Evolutionary conservation across 2,329 filamentous ascomycete species (phyloP).

Genomic region (Metarhizium brunneum): DNA sequence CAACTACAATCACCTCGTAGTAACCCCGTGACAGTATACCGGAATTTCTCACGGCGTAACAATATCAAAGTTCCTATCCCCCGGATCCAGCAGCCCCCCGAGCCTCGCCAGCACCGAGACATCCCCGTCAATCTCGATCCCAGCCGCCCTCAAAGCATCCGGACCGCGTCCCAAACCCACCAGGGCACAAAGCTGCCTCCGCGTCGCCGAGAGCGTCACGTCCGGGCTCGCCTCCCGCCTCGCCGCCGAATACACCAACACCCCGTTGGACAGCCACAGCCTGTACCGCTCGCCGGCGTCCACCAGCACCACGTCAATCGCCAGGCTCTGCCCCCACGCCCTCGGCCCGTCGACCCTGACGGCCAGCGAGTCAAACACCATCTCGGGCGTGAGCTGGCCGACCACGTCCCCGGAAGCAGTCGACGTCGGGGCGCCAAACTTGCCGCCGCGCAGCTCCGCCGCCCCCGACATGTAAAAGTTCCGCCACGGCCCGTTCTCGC

Average conservation of each 20-base stretch:
- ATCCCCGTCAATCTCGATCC: background rate
- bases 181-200: constrained; percentile 3
- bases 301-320: constrained; percentile 2
- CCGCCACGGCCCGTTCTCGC: constrained; percentile 30
- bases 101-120: background rate
- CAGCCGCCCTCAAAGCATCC: background rate
- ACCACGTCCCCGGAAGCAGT: constrained; percentile 1
- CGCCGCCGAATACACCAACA: constrained; percentile 2
- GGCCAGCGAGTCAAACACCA: constrained; percentile 5
- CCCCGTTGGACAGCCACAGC: constrained; percentile 5
- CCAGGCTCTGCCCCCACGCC: constrained; percentile 2
- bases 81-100: background rate
- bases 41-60: background rate
- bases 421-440: constrained; percentile 3
- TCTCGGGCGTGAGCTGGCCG: constrained; percentile 5
- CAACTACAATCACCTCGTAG: background rate
- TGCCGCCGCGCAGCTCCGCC: constrained; percentile 13
- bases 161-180: constrained; percentile 1
- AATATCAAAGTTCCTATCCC: background rate
- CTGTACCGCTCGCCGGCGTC: constrained; percentile 2
- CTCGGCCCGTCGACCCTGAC: constrained; percentile 4
- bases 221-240: background rate
- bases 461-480: constrained; percentile 28
- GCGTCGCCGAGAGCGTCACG: background rate
- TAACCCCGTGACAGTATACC: too few relatives aligned